Base-by-base conservation (phyloP, 768 basidiomycete genomes). In the Suillus discolor region DNA sequence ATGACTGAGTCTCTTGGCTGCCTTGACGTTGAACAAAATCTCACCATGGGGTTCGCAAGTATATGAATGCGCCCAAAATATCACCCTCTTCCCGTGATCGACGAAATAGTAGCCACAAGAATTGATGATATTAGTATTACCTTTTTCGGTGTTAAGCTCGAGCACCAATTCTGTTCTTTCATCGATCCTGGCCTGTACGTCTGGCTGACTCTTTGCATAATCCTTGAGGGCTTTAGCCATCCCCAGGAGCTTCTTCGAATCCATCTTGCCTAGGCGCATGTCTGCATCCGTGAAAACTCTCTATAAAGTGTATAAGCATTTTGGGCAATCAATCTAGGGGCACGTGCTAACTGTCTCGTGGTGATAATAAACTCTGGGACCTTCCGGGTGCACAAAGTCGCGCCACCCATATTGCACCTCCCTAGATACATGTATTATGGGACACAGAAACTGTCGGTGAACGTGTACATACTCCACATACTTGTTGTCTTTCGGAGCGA, bases 401-500 rank as follows among this genome's bases (percentile, higher is more conserved):
- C 61, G 71, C 86, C 86, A 87, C 1, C 75, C 80, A 12, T 4
- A 2, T 9, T 41, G 38, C 18, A 63, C 38, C 34, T 34, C 20
- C 57, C 57, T 63, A 18, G 6, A 41, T 16, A 25, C 41, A 13
- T 60, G 11, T 42, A 60, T 41, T 41, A 41, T 42, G 41, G 9
- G 16, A 59, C 28, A 39, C 36, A 39, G 28, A 20, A 25, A 23
- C 18, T 18, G 25, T 42, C 4, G 28, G 18, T 44, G 18, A 13
- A 60, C 6, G 16, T 7, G 18, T 42, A 60, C 59, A 60, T 42
- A 60, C 59, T 42, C 41, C 41, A 20, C 41, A 31, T 28, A 42
- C 25, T 60, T 44, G 42, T 20, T 60, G 25, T 60, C 25, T 31
- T 28, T 25, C 5, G 59, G 59, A 13, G 25, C 20, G 25, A 42